Percentiles rank a stretch among this genome's conserved stretches.
Evolutionary conservation across 2,329 filamentous ascomycete genomes (phyloP).

Genomic region (Sporothrix variecibatus): DNA sequence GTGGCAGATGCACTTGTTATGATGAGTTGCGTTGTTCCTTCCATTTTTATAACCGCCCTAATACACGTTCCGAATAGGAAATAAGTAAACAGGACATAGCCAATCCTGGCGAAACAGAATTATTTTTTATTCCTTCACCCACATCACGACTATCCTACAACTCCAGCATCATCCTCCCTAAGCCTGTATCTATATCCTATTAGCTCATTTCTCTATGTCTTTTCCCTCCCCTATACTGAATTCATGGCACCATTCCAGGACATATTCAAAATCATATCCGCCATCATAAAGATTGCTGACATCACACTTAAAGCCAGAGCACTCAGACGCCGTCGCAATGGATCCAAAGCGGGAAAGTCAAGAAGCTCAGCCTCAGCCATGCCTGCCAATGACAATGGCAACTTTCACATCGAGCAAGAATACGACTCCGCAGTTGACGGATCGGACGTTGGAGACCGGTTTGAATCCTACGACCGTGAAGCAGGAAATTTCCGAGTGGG

Average conservation of each 20-base stretch:
- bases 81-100: conserved; percentile 1
- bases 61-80: background rate
- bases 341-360: background rate
- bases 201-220: background rate
- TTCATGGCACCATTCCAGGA: conserved; percentile 3
- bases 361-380: background rate
- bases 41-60: background rate
- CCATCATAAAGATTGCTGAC: background rate
- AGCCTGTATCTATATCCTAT: background rate
- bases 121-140: background rate
- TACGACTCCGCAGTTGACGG: background rate
- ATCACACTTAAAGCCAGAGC: conserved; percentile 3
- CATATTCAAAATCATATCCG: background rate
- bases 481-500: background rate
- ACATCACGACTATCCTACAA: background rate
- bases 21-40: background rate
- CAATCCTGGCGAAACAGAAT: background rate
- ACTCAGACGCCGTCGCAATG: background rate
- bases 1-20: no score
- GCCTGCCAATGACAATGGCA: background rate
- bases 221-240: background rate
- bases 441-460: background rate
- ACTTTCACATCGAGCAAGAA: background rate
- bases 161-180: no score
- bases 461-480: background rate